These are phyloP conservation scores for Heterobasidion irregulare DNA, from an alignment of 1,284 basidiomycete genomes.

Conservation along the genomic window DNA sequence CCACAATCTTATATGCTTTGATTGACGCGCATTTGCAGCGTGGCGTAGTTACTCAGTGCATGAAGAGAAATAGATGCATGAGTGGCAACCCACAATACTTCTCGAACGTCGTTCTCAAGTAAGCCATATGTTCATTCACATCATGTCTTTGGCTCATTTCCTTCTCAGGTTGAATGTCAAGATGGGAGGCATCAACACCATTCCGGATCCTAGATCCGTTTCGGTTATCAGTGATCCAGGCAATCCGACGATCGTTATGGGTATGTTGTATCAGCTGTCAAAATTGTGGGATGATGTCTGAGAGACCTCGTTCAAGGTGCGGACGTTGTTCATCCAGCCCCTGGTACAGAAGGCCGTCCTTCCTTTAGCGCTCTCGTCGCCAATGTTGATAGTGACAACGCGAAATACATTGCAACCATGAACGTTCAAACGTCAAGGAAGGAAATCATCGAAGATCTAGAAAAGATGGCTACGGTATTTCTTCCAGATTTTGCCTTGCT, in stretches of 20 bases:
- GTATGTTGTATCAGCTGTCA: constrained; percentile 23
- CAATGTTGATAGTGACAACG: constrained; percentile 61
- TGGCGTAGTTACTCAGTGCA: constrained; percentile 68
- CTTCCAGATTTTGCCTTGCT: not conserved
- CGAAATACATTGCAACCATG: constrained; percentile 44
- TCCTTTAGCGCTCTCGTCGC: constrained; percentile 72
- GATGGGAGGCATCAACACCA: constrained; percentile 69
- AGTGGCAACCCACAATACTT: constrained; percentile 65
- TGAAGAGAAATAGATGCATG: constrained; percentile 55
- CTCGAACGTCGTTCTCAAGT: constrained; percentile 77
- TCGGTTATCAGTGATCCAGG: constrained; percentile 54
- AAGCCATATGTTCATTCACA: constrained; percentile 13
- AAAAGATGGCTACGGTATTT: constrained; percentile 47
- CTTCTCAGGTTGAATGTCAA: constrained; percentile 66
- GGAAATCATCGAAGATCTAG: constrained; percentile 69
- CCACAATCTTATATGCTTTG: constrained; percentile 13
- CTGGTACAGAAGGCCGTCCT: constrained; percentile 62
- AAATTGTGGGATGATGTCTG: not conserved
- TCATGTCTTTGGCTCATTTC: constrained; percentile 2
- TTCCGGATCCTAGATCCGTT: constrained; percentile 57
- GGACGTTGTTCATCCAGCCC: constrained; percentile 73
- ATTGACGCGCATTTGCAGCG: constrained; percentile 26
- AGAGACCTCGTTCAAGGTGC: constrained; percentile 36
- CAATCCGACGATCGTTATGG: constrained; percentile 73
- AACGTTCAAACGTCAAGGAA: constrained; percentile 59